Base-by-base conservation (phyloP, 805 yeast species). In the Zygosaccharomyces lentus region DNA sequence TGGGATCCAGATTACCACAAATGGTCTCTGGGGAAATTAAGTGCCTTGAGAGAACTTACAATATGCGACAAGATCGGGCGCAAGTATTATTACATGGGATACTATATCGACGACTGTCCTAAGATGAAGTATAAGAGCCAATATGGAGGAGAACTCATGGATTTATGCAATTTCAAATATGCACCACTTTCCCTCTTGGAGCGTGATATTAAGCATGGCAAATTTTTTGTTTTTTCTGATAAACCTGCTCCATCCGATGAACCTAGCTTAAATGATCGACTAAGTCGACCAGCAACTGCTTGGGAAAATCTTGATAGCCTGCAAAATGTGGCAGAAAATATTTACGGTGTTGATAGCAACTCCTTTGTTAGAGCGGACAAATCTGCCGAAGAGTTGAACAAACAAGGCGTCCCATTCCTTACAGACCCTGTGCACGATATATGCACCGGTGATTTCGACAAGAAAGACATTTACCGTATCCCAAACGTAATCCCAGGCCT, bases 101-200 rank as follows among this genome's bases (percentile, higher is more conserved):
- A 80, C 53, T 89, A 81, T 58, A 80, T 87, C 37, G 81, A 81
- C 4, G 89, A 84, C 53, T 87, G 96, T 61, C 72, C 69, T 0
- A 89, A 89, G 64, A 88, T 89, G 96, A 72, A 69, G 38, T 90
- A 90, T 59, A 89, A 89, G 65, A 79, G 75, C 23, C 77, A 79
- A 49, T 88, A 84, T 64, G 91, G 91, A 0, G 93, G 90, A 4
- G 84, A 84, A 52, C 56, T 85, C 4, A 61, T 84, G 37, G 89
- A 85, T 57, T 64, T 80, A 12, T 66, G 73, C 46, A 75, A 71
- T 41, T 69, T 71, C 39, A 61, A 66, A 21, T 82, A 68, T 54
- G 67, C 72, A 17, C 54, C 62, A 1, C 47, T 68, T 16, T 31
- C 46, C 2, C 48, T 47, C 8, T 24, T 52, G 7, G 31, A 57